Conservation (phyloP, 345 rosid species). For the Heritiera fomes region DNA sequence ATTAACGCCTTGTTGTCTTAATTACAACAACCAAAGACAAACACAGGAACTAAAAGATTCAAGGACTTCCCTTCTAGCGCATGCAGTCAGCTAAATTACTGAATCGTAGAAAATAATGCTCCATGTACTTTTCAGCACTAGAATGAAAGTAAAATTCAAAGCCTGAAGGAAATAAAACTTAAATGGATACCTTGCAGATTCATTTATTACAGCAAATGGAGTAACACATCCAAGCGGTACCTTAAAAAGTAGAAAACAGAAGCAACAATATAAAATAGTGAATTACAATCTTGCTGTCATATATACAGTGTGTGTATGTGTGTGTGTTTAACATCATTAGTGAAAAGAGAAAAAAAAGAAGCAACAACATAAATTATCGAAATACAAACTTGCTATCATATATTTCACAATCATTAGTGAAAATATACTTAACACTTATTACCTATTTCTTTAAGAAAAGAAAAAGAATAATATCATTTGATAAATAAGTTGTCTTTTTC, state of each 20-base stretch:
- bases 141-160: not conserved
- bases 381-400: not conserved
- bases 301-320: too few species aligned
- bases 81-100: not conserved
- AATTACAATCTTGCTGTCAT: slow-evolving; percentile 4
- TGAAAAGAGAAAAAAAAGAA: not conserved
- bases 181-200: slow-evolving; percentile 69
- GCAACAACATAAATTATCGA: slow-evolving; percentile 8
- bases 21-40: not conserved
- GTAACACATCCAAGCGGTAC: slow-evolving; percentile 87
- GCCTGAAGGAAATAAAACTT: slow-evolving; percentile 4
- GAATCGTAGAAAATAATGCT: not conserved
- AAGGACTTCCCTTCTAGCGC: not conserved
- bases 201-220: slow-evolving; percentile 78
- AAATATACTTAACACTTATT: not conserved
- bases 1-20: not conserved
- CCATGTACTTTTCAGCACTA: not conserved
- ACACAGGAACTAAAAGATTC: slow-evolving; percentile 8
- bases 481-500: not conserved
- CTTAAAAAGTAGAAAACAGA: slow-evolving; percentile 36
- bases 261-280: slow-evolving; percentile 9
- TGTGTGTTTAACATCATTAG: too few species aligned
- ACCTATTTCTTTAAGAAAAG: not conserved
- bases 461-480: not conserved
- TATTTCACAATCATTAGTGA: not conserved